These are phyloP conservation scores for Solanum corneliomulleri DNA, from an alignment of 257 asterid genomes.

Conservation along the genomic window DNA sequence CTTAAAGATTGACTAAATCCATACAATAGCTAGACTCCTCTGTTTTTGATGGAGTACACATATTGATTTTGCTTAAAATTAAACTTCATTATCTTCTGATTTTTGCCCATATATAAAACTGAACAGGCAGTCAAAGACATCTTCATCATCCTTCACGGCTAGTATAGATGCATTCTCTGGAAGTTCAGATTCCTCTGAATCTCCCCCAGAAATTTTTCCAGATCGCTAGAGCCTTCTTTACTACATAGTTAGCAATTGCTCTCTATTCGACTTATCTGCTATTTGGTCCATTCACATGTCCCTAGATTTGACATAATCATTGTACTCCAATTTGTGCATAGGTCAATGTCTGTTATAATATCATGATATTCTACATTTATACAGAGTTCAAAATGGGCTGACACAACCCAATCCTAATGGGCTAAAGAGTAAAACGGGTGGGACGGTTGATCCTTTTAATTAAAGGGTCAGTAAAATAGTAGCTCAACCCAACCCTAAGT, in stretches of 20 bases:
- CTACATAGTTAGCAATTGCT: not conserved
- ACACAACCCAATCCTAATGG: too few species aligned
- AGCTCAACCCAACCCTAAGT: too few species aligned
- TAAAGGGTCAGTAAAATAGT: too few species aligned
- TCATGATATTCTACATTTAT: not conserved
- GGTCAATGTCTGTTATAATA: not conserved
- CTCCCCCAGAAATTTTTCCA: not conserved
- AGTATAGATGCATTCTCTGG: not conserved
- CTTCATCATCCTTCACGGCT: not conserved
- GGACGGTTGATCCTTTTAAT: too few species aligned
- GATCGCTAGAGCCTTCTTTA: not conserved
- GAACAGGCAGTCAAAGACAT: not conserved
- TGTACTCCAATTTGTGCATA: not conserved
- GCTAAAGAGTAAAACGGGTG: too few species aligned
- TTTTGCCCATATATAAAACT: not conserved
- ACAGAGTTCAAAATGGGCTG: too few species aligned
- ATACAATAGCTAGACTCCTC: not conserved
- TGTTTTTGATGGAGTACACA: too few species aligned
- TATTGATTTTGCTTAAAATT: too few species aligned
- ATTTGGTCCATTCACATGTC: not conserved
- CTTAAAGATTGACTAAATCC: not conserved
- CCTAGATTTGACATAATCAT: not conserved
- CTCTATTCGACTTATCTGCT: too few species aligned
- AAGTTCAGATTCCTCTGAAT: not conserved
- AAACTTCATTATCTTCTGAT: not conserved